Evolutionary conservation across 306 rosid genomes (phyloP), one percentile per base, ranked within the genome.

Genomic region (Sindora glabra): DNA sequence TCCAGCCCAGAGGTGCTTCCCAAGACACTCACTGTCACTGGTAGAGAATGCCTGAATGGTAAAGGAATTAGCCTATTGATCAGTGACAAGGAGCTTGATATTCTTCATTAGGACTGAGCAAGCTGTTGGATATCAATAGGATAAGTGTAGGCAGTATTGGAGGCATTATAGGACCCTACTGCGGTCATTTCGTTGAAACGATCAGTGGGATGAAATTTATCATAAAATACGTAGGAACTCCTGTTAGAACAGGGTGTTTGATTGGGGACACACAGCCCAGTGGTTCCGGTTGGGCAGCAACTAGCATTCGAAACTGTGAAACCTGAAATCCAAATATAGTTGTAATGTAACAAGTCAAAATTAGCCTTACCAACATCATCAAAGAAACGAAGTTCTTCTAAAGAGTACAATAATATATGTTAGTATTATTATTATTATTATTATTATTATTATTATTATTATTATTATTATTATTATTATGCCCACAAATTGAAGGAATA

Each of bases 151-250:
- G 34, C 0, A 10, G 73, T 69, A 72, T 17, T 0, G 2, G 39
- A 26, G 37, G 71, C 22, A 6, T 21, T n/a, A 34, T 68, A 80
- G 24, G 74, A 39, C 15, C 13, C 7, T 2, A 1, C 4, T 30
- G 82, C 77, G 13, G 0, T 6, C 23, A 65, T 2, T 25, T 10
- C 3, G 40, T 80, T 73, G 15, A 13, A 6, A 3, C 19, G 1
- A 54, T 80, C 79, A 5, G 67, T 10, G 0, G 86, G 74, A 80
- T 80, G 86, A 70, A 55, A 65, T 36, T n/a, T 56, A 63, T 80
- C 82, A 46, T 64, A 80, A 50, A 72, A 80, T 9, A 27, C 3
- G 22, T 24, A 10, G 0, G 17, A 9, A 3, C n/a, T 22, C 59
- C 86, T 73, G 0, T 26, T 9, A 3, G 0, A 0, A 74, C 82